Evolutionary conservation across 2,329 filamentous ascomycete species (phyloP), one percentile per base, ranked within the genome.

Genomic region (Septoria linicola): DNA sequence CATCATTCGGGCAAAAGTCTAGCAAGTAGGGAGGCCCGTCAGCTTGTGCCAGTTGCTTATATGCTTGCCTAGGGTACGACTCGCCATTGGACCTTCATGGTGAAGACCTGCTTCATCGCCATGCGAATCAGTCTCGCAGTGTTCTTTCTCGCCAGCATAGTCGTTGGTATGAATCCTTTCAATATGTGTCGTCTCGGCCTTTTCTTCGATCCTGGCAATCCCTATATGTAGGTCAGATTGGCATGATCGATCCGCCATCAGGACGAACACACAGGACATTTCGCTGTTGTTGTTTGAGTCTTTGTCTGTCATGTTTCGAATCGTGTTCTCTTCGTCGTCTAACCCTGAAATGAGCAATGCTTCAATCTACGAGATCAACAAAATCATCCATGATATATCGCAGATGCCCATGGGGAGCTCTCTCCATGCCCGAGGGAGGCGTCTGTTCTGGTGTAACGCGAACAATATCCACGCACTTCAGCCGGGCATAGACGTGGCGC

Each of bases 1-100:
- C 77, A 81, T 78, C 59, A 80, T 73, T 3, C 76, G 71, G 23
- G 64, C 68, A 54, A 75, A 73, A n/a, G 71, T 73, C 31, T 34
- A 30, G 27, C 27, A 7, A 13, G 13, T 7, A 30, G 27, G 27
- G 27, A 30, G 27, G 27, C 27, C 13, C 7, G 14, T 34, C 5
- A 34, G 11, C 23, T 27, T 27, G 23, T n/a, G n/a, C n/a, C n/a
- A n/a, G n/a, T n/a, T n/a, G n/a, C n/a, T n/a, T n/a, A n/a, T n/a
- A n/a, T n/a, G n/a, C n/a, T n/a, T n/a, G n/a, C n/a, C n/a, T n/a
- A n/a, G n/a, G n/a, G n/a, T n/a, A n/a, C n/a, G n/a, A 16, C 31
- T n/a, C 14, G n/a, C 31, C 75, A 80, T 75, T 63, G 50, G 53
- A 2, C 59, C 60, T 50, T 64, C 57, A 13, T 55, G 49, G 43